phyloP scores from a whole-genome alignment of 176 grass and related monocot species.

The Saccharum spontaneum region DNA sequence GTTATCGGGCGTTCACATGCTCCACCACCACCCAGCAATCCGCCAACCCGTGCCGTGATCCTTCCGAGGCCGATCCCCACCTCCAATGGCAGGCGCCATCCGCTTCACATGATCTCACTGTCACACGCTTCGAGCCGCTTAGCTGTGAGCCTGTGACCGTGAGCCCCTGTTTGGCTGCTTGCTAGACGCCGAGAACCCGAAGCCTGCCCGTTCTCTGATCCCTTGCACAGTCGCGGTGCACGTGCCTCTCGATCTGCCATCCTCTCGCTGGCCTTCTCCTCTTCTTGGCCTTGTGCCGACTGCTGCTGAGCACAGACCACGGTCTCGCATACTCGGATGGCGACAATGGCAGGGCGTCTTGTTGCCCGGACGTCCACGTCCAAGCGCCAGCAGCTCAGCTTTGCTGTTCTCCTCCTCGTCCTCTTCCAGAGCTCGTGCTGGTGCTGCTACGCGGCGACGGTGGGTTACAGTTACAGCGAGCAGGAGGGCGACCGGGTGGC shows the following conservation, averaged over 20 bases:
- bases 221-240: not conserved
- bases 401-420: constrained; percentile 6
- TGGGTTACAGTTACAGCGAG: not conserved
- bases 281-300: not conserved
- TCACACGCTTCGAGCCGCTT: constrained; percentile 15
- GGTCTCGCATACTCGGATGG: not conserved
- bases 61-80: not conserved
- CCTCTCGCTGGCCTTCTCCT: not conserved
- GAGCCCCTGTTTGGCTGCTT: not conserved
- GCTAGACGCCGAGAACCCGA: not conserved
- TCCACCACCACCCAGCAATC: not conserved
- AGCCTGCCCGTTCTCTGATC: not conserved
- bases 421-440: not conserved
- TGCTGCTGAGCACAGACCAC: not conserved
- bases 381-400: not conserved
- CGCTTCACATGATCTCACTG: constrained; percentile 37
- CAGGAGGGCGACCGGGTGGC: constrained; percentile 46
- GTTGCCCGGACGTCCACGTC: not conserved
- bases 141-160: no score
- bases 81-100: constrained; percentile 20
- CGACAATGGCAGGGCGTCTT: constrained; percentile 25
- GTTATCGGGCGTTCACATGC: constrained; percentile 33
- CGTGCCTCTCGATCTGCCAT: not conserved
- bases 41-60: constrained; percentile 21
- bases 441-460: not conserved